A percentile compares a stretch with the other conserved stretches of the same genome.
Conservation (phyloP, 768 basidiomycete genomes). For the Leccinum obscurum region DNA sequence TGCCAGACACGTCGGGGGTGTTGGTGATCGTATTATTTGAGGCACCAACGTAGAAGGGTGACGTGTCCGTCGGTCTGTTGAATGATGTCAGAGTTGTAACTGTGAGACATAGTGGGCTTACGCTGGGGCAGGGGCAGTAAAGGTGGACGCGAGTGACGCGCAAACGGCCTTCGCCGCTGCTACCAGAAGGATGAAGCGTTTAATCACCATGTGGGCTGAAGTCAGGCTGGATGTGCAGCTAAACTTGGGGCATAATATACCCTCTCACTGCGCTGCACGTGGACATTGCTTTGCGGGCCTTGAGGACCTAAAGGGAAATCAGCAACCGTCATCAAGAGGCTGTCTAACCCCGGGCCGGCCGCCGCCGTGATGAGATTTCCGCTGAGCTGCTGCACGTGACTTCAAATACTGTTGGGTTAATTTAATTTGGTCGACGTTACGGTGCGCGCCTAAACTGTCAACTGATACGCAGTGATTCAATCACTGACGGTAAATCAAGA, state of each 20-base stretch:
- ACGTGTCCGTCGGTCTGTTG: conserved; percentile 30
- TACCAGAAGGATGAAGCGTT: conserved; percentile 15
- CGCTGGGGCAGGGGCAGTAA: conserved; percentile 32
- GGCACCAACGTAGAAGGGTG: conserved; percentile 41
- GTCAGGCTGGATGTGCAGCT: not conserved
- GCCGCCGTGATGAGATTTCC: too few relatives aligned
- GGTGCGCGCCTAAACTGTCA: not conserved
- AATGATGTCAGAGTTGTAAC: conserved; percentile 1
- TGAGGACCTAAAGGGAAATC: not conserved
- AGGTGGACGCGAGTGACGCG: conserved; percentile 25
- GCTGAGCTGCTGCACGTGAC: not conserved
- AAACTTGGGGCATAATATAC: conserved; percentile 13
- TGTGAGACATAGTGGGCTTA: conserved; percentile 10
- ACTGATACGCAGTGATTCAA: not conserved
- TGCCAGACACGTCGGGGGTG: conserved; percentile 38
- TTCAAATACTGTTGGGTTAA: not conserved
- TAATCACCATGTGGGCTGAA: conserved; percentile 15
- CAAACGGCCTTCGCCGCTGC: conserved; percentile 19
- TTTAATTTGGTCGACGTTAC: not conserved
- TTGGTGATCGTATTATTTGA: conserved; percentile 46
- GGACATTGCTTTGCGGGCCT: not conserved
- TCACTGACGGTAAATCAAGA: not conserved
- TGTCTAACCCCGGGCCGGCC: not conserved
- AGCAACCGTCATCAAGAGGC: not conserved
- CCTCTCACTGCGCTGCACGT: conserved; percentile 8